Percentiles rank a stretch among this genome's conserved stretches.
phyloP scores from a whole-genome alignment of 2,329 filamentous ascomycete species.

The Pestalotiopsis sp. region DNA sequence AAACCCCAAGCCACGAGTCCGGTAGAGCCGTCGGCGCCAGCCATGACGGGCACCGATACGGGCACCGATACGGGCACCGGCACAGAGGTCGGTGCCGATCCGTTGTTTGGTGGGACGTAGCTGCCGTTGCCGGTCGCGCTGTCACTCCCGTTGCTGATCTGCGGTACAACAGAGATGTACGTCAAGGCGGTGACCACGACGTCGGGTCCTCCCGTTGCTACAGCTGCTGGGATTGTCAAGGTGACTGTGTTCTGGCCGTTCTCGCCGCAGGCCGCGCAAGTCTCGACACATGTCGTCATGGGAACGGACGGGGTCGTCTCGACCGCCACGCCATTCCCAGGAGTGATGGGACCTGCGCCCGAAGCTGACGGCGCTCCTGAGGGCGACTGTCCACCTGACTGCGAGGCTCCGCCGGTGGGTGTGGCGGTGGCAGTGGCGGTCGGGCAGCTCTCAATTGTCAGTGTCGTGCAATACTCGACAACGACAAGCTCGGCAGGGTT shows the following conservation, averaged over 20 bases:
- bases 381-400: neutral
- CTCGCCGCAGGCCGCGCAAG: conserved; percentile 32
- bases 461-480: conserved; percentile 33
- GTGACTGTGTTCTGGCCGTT: conserved; percentile 33
- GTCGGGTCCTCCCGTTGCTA: conserved; percentile 14
- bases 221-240: conserved; percentile 31
- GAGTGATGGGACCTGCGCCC: neutral
- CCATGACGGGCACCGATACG: conserved; percentile 1
- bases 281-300: conserved; percentile 30
- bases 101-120: neutral
- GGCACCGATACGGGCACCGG: neutral
- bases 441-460: conserved; percentile 30
- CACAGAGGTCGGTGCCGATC: neutral
- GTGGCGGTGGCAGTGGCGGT: conserved; percentile 14
- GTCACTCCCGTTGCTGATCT: conserved; percentile 8
- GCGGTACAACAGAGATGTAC: conserved; percentile 27
- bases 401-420: neutral
- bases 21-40: conserved; percentile 4
- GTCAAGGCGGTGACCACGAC: conserved; percentile 18
- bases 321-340: neutral
- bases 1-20: conserved; percentile 21
- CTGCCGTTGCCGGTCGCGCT: conserved; percentile 13
- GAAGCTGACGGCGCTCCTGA: neutral
- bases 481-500: conserved; percentile 33
- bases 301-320: conserved; percentile 16